A percentile compares a stretch with the other conserved stretches of the same genome.
Conservation (phyloP, 1,284 basidiomycete genomes). For the Hemileia vastatrix region DNA sequence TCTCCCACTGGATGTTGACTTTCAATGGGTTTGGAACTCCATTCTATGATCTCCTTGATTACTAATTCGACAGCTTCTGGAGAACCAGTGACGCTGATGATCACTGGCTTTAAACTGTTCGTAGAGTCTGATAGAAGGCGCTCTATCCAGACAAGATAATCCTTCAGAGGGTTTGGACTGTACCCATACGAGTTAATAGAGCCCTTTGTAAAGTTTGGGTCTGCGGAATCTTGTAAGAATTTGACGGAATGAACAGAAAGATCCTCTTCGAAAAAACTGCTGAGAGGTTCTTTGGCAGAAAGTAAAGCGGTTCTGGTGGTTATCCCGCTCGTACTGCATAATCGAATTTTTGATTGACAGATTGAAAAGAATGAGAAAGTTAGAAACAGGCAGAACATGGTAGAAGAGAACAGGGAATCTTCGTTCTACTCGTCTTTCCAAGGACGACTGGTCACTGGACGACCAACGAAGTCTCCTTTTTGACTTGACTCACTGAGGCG, state of each 20-base stretch:
- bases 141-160: conserved; percentile 58
- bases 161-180: conserved; percentile 58
- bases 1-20: conserved; percentile 53
- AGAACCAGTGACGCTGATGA: conserved; percentile 20
- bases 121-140: conserved; percentile 23
- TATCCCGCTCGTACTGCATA: too few species aligned
- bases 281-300: too few species aligned
- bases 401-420: too few species aligned
- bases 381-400: too few species aligned
- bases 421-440: too few species aligned
- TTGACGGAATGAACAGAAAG: conserved; percentile 9
- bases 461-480: too few species aligned
- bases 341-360: too few species aligned
- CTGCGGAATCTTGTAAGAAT: conserved; percentile 51
- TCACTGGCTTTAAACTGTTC: conserved; percentile 13
- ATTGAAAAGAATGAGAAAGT: too few species aligned
- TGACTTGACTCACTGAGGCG: too few species aligned
- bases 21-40: conserved; percentile 49
- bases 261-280: too few species aligned
- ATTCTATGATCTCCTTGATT: conserved; percentile 62
- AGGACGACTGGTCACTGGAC: too few species aligned
- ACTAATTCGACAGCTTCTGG: conserved; percentile 60
- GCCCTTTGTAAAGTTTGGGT: conserved; percentile 50
- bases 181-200: conserved; percentile 71
- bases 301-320: too few species aligned